Percentiles rank a stretch among this genome's conserved stretches.
These are phyloP conservation scores for Candida tunisiensis DNA, from an alignment of 1,139 yeast genomes.

Conservation along the genomic window DNA sequence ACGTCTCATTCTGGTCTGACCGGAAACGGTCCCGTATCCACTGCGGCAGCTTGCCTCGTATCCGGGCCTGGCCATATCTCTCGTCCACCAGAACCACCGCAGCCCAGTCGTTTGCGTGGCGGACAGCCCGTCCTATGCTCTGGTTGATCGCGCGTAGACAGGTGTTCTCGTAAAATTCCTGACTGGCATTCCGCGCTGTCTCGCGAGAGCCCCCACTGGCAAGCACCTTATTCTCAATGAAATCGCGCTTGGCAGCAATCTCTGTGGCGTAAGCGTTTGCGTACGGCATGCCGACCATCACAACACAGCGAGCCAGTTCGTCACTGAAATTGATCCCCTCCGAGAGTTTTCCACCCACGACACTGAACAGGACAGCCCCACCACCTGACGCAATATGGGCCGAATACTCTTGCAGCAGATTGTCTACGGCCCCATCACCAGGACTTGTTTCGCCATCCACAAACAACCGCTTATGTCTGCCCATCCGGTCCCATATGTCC, in stretches of 20 bases:
- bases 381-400: constrained; percentile 9
- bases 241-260: constrained; percentile 53
- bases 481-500: constrained; percentile 13
- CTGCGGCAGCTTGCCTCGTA: constrained; percentile 48
- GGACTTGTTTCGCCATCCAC: constrained; percentile 42
- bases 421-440: constrained; percentile 10
- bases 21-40: constrained; percentile 42
- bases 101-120: constrained; percentile 74
- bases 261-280: constrained; percentile 82
- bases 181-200: constrained; percentile 30
- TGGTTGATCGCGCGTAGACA: constrained; percentile 92
- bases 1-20: no score
- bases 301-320: constrained; percentile 69
- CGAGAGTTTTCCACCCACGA: constrained; percentile 86
- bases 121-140: constrained; percentile 81
- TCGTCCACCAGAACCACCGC: constrained; percentile 54
- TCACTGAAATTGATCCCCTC: constrained; percentile 92
- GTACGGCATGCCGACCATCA: constrained; percentile 81
- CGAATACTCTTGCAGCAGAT: constrained; percentile 34
- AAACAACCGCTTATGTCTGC: constrained; percentile 20
- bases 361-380: constrained; percentile 66
- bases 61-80: constrained; percentile 33
- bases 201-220: constrained; percentile 25
- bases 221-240: constrained; percentile 30
- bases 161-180: constrained; percentile 62